Conservation (phyloP, 2,329 filamentous ascomycete genomes). For the Ophiostoma quercus region DNA sequence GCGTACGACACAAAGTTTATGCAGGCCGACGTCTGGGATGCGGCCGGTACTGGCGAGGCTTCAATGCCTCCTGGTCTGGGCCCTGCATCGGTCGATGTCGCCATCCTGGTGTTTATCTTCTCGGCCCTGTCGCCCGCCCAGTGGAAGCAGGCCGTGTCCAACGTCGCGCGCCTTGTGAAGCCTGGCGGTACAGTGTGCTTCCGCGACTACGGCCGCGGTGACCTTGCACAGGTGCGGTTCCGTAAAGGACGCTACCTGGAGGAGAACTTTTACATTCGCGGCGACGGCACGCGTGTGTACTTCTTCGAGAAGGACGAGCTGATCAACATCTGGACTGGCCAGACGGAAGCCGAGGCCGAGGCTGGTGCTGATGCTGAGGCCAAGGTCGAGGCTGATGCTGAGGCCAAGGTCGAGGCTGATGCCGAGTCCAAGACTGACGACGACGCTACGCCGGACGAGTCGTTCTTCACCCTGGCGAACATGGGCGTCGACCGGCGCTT, state of each 20-base stretch:
- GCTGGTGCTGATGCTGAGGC: neutral
- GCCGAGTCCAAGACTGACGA: neutral
- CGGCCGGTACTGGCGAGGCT: constrained; percentile 50
- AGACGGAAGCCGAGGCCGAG: neutral
- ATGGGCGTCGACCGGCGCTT: constrained; percentile 82
- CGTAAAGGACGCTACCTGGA: constrained; percentile 91
- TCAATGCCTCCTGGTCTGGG: constrained; percentile 69
- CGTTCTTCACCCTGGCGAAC: constrained; percentile 64
- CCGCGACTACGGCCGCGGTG: constrained; percentile 91
- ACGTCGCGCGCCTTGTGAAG: constrained; percentile 78
- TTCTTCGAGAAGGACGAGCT: constrained; percentile 91
- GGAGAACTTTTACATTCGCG: constrained; percentile 95
- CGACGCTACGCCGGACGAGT: constrained; percentile 25
- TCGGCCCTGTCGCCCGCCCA: constrained; percentile 80
- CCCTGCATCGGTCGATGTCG: constrained; percentile 80
- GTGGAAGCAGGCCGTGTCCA: constrained; percentile 76
- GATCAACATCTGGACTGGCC: constrained; percentile 66
- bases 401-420: constrained; percentile 24
- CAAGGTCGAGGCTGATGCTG: constrained; percentile 24
- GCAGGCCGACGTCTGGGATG: constrained; percentile 93
- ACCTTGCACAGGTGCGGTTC: constrained; percentile 93
- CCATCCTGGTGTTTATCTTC: constrained; percentile 96
- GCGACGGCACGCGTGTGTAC: constrained; percentile 93
- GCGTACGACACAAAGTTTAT: constrained; percentile 65
- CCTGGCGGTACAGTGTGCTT: constrained; percentile 91